Base-by-base conservation (phyloP, 2,329 filamentous ascomycete species). In the Thermothelomyces thermophilus region DNA sequence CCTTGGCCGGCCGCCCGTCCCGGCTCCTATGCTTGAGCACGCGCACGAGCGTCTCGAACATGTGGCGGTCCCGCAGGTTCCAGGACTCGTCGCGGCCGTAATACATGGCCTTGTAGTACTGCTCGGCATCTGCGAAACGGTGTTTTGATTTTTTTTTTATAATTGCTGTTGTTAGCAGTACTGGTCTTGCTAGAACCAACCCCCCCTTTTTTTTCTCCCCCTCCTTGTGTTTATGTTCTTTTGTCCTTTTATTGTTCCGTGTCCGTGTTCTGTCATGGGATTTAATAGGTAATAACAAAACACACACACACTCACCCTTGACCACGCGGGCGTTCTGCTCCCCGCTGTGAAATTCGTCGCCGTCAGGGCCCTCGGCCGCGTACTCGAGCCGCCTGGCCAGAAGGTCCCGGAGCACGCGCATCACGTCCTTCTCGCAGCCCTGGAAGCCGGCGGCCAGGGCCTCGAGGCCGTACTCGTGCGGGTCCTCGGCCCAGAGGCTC, bases 91-190 rank as follows among this genome's bases (percentile, higher is more conserved):
- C 68, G 24, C 68, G 69, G 54, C 66, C 73, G 59, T 72, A 71
- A 56, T 73, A 77, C 73, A 78, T 77, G 19, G 70, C 64, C 40
- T 70, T 71, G 61, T 77, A 78, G 56, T 77, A 77, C 41, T 64
- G 58, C 59, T 77, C 74, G 0, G 74, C 71, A 46, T 77, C 73
- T 55, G 49, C 40, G 2, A 11, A 5, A 26, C 24, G 24, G 5
- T 26, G 24, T 26, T 26, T 5, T 26, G n/a, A n/a, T n/a, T n/a
- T n/a, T n/a, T n/a, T n/a, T n/a, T n/a, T n/a, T n/a, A n/a, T n/a
- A n/a, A n/a, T 9, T 9, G 11, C 4, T 36, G 10, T 26, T 10
- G 39, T 45, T 35, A 46, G 40, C 20, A 30, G 7, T 36, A 16
- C 26, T 14, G 33, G 33, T 3, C 7, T 35, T 35, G 8, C 33